These are phyloP conservation scores for Heterobasidion parviporum DNA, from an alignment of 1,284 basidiomycete species.

Conservation along the genomic window DNA sequence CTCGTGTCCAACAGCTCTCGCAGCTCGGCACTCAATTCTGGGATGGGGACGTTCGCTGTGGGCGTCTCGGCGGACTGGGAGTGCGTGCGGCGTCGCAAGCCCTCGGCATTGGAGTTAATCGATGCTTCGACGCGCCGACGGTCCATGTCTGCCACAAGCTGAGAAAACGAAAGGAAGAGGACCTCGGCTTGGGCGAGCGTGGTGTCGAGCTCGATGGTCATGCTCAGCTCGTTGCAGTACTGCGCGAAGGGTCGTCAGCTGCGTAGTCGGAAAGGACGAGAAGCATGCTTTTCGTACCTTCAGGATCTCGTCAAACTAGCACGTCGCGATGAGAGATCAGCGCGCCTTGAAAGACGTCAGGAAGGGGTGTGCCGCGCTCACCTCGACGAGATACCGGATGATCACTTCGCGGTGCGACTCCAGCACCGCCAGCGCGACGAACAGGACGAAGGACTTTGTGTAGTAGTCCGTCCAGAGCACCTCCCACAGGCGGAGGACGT, in stretches of 20 bases:
- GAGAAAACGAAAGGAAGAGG: constrained; percentile 78
- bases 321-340: neutral
- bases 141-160: constrained; percentile 86
- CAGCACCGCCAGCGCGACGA: constrained; percentile 88
- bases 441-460: constrained; percentile 84
- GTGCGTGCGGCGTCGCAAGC: constrained; percentile 7
- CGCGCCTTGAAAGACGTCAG: neutral
- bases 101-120: neutral
- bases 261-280: neutral
- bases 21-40: constrained; percentile 46
- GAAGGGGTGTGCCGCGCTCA: constrained; percentile 23
- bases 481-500: constrained; percentile 91
- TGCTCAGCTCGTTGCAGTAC: constrained; percentile 91
- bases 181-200: constrained; percentile 93
- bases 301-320: constrained; percentile 76
- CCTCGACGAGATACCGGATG: constrained; percentile 87
- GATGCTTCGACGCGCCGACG: constrained; percentile 50
- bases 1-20: constrained; percentile 28
- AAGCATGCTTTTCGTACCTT: constrained; percentile 42
- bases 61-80: constrained; percentile 12
- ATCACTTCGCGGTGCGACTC: constrained; percentile 94
- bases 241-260: constrained; percentile 18
- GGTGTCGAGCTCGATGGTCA: constrained; percentile 88
- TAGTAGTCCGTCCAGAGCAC: constrained; percentile 93
- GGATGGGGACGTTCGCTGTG: constrained; percentile 27